phyloP scores from a whole-genome alignment of 805 yeast species.

The Suhomyces kilbournensis region DNA sequence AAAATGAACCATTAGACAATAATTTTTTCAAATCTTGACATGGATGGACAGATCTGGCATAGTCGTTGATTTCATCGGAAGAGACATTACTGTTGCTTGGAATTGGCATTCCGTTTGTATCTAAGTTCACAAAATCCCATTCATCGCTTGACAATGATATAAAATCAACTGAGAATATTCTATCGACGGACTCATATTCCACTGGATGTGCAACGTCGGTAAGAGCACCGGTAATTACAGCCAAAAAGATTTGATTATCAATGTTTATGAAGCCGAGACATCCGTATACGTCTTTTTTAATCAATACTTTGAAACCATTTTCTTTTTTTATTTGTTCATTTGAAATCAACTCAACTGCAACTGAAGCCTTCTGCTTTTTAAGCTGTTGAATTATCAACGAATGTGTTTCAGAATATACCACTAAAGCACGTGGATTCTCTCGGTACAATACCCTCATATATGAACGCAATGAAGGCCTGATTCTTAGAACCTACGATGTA shows the following conservation, averaged over 20 bases:
- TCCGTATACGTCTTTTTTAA: slow-evolving; percentile 50
- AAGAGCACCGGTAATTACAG: slow-evolving; percentile 70
- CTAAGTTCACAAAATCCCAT: slow-evolving; percentile 80
- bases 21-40: slow-evolving; percentile 77
- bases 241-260: slow-evolving; percentile 64
- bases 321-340: slow-evolving; percentile 34
- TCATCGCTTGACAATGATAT: slow-evolving; percentile 64
- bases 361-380: slow-evolving; percentile 21
- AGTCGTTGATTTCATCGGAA: slow-evolving; percentile 22
- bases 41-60: slow-evolving; percentile 55
- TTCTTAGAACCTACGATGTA: not conserved
- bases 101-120: slow-evolving; percentile 64
- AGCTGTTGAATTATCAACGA: slow-evolving; percentile 26
- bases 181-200: slow-evolving; percentile 73
- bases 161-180: slow-evolving; percentile 84
- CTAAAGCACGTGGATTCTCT: slow-evolving; percentile 31
- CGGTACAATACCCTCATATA: slow-evolving; percentile 30
- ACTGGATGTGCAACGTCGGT: slow-evolving; percentile 79
- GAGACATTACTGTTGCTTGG: slow-evolving; percentile 33
- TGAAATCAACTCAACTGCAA: slow-evolving; percentile 48
- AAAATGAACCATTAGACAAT: slow-evolving; percentile 83
- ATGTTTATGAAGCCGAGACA: slow-evolving; percentile 80
- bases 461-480: not conserved
- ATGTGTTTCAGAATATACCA: slow-evolving; percentile 28
- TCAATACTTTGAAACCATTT: slow-evolving; percentile 35